Evolutionary conservation across 2,329 filamentous ascomycete genomes (phyloP).

Genomic region (Fusarium aywerte): DNA sequence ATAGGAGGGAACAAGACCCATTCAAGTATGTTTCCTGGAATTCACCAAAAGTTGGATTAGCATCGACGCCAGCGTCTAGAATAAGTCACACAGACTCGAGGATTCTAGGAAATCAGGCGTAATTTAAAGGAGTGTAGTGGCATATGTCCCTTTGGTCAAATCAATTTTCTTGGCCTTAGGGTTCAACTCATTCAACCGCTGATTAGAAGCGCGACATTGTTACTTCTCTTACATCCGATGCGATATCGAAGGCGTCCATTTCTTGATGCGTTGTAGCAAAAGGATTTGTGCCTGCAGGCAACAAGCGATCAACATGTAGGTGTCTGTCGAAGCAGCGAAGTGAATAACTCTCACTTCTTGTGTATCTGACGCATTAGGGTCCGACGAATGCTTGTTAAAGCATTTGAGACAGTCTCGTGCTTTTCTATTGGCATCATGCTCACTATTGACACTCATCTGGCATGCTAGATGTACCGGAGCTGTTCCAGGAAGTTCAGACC

Average conservation of each 20-base stretch:
- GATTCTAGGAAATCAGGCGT: slow-evolving; percentile 27
- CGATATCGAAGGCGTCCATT: slow-evolving; percentile 35
- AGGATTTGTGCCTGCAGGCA: slow-evolving; percentile 26
- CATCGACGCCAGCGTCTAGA: slow-evolving; percentile 30
- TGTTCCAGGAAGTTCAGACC: slow-evolving; percentile 18
- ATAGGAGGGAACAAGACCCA: slow-evolving; percentile 36
- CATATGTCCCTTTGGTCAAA: slow-evolving; percentile 21
- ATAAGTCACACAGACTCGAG: slow-evolving; percentile 28
- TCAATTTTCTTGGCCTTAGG: background rate
- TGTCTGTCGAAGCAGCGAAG: slow-evolving; percentile 27
- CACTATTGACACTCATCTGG: background rate
- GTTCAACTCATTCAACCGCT: slow-evolving; percentile 16
- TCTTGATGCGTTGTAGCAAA: slow-evolving; percentile 25
- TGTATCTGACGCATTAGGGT: slow-evolving; percentile 9
- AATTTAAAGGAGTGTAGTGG: slow-evolving; percentile 35
- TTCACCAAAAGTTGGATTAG: background rate
- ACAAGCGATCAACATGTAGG: slow-evolving; percentile 15
- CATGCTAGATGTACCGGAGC: slow-evolving; percentile 32
- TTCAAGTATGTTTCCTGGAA: background rate
- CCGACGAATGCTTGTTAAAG: slow-evolving; percentile 2
- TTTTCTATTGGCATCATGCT: background rate
- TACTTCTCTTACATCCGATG: slow-evolving; percentile 28
- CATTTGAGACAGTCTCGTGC: slow-evolving; percentile 6
- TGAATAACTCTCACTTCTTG: slow-evolving; percentile 31
- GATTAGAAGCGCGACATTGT: slow-evolving; percentile 19